Conservation (phyloP, 1,139 yeast genomes). For the Diutina neorugosa region DNA sequence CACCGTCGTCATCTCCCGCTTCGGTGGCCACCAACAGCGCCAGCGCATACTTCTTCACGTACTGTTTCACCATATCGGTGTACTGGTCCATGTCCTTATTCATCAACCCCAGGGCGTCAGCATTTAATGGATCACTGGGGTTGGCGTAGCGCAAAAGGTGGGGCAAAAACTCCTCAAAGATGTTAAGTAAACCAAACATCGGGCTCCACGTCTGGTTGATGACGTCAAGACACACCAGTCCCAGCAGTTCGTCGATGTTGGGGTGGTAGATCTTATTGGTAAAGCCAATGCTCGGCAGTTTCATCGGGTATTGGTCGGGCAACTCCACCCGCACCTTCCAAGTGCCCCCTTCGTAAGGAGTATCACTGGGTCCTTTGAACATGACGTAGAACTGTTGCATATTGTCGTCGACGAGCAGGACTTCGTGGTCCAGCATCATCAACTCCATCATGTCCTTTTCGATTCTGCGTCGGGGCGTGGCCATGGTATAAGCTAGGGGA, state of each 20-base stretch:
- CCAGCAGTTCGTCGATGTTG: conserved; percentile 80
- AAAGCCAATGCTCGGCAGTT: conserved; percentile 92
- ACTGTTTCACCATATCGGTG: conserved; percentile 56
- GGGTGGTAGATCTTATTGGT: conserved; percentile 90
- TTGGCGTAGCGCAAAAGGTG: conserved; percentile 87
- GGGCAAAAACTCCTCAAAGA: conserved; percentile 88
- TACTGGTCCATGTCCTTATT: conserved; percentile 60
- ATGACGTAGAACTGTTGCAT: conserved; percentile 85
- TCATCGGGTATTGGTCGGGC: conserved; percentile 93
- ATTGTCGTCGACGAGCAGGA: conserved; percentile 71
- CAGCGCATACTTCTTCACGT: conserved; percentile 64
- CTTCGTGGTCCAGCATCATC: conserved; percentile 93
- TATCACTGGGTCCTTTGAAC: conserved; percentile 79
- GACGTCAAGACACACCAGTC: conserved; percentile 91
- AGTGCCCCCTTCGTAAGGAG: conserved; percentile 80
- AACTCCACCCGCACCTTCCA: conserved; percentile 92
- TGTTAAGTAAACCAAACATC: conserved; percentile 84
- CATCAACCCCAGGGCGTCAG: conserved; percentile 80
- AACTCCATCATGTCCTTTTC: conserved; percentile 96
- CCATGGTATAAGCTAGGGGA: conserved; percentile 17
- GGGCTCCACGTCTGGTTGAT: conserved; percentile 98
- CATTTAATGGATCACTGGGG: conserved; percentile 87
- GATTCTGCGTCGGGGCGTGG: conserved; percentile 68
- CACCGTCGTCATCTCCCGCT: conserved; percentile 26
- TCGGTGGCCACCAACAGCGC: conserved; percentile 23